Evolutionary conservation across 225 moss, liverwort and hornwort genomes (phyloP).

Genomic region (Physcomitrellopsis africana): DNA sequence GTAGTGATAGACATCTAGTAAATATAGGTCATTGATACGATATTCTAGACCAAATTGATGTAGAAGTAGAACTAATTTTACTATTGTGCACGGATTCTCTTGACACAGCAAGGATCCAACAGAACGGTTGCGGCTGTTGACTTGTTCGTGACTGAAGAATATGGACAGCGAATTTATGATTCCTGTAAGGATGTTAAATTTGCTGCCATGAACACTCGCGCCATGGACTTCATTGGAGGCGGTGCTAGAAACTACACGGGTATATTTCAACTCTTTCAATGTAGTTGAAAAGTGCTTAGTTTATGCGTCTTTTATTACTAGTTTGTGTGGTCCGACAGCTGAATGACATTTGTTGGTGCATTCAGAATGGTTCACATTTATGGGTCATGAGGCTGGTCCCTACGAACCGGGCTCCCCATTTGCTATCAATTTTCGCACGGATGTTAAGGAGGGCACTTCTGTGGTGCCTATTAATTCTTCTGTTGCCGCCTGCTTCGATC

Average conservation of each 20-base stretch:
- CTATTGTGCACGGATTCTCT: not conserved
- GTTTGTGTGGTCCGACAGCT: conserved; percentile 28
- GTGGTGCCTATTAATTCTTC: conserved; percentile 66
- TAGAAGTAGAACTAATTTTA: conserved; percentile 13
- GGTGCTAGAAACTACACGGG: conserved; percentile 93
- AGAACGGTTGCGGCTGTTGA: conserved; percentile 77
- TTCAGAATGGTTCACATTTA: conserved; percentile 93
- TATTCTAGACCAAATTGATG: not conserved
- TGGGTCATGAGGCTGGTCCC: conserved; percentile 75
- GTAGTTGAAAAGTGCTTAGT: conserved; percentile 6
- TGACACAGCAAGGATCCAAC: conserved; percentile 51
- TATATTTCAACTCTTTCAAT: conserved; percentile 30
- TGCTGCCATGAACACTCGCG: conserved; percentile 96
- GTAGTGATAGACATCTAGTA: not conserved
- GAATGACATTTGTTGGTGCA: conserved; percentile 34
- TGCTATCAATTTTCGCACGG: conserved; percentile 72
- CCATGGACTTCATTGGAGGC: conserved; percentile 98
- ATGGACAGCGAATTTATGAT: conserved; percentile 70
- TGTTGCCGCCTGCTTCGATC: conserved; percentile 80
- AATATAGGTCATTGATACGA: conserved; percentile 17
- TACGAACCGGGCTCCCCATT: conserved; percentile 92
- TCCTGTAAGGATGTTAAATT: conserved; percentile 99
- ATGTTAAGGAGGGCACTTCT: conserved; percentile 38
- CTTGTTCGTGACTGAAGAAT: conserved; percentile 87
- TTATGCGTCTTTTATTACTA: conserved; percentile 19